phyloP scores from a whole-genome alignment of 176 grass and related monocot genomes.

The Oryza meyeriana region DNA sequence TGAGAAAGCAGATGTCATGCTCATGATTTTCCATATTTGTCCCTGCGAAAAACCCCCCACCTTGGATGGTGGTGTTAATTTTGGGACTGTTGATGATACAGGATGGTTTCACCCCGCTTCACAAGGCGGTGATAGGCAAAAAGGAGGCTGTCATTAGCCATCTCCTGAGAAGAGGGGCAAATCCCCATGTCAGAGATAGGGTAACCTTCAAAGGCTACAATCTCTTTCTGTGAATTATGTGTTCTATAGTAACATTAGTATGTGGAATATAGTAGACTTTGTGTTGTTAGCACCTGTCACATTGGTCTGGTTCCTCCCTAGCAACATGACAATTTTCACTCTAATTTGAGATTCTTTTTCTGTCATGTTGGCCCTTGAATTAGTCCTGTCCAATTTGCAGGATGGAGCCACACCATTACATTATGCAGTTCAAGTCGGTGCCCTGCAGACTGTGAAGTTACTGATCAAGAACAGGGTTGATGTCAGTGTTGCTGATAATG shows the following conservation, averaged over 20 bases:
- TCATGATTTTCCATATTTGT: constrained; percentile 1
- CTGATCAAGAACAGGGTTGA: constrained; percentile 85
- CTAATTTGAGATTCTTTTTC: background rate
- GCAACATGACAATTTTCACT: background rate
- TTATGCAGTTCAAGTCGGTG: constrained; percentile 90
- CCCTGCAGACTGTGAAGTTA: constrained; percentile 82
- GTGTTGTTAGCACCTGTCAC: background rate
- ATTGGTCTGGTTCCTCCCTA: background rate
- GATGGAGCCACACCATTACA: constrained; percentile 82
- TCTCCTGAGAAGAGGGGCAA: constrained; percentile 80
- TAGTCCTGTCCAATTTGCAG: constrained; percentile 32
- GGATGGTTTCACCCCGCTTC: constrained; percentile 84
- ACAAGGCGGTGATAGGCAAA: constrained; percentile 85
- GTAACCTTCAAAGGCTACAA: constrained; percentile 26
- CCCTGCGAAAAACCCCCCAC: background rate
- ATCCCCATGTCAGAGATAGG: constrained; percentile 81
- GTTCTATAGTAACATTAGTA: background rate
- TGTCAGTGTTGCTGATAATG: constrained; percentile 81
- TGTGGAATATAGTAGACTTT: background rate
- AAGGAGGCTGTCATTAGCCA: constrained; percentile 94
- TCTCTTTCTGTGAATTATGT: background rate
- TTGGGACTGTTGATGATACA: constrained; percentile 33
- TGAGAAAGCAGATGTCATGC: background rate
- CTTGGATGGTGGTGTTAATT: background rate
- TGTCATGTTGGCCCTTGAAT: background rate